Evolutionary conservation across 805 yeast species (phyloP), one percentile per base, ranked within the genome.

Genomic region (Pichia manshurica): DNA sequence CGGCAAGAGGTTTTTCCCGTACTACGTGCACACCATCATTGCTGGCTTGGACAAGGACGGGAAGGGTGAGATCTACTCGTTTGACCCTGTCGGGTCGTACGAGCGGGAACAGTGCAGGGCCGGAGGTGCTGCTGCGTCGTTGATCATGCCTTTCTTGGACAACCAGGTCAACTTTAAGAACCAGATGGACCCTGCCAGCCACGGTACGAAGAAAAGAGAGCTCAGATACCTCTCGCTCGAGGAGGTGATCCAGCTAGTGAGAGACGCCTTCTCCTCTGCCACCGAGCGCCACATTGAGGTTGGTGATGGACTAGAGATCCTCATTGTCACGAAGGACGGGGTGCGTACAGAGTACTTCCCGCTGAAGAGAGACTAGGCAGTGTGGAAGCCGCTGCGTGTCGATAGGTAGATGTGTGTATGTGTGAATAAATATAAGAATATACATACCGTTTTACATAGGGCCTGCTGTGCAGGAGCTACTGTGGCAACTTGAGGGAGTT

Each of bases 201-300:
- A 86, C 50, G 95, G 93, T 19, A 77, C 71, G 10, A 74, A 74
- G 48, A 82, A 79, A 65, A 81, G 69, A 63, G 77, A 75, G 37
- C 63, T 81, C 52, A 74, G 79, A 62, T 87, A 77, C 60, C 73
- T 93, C 62, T 66, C 74, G 36, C 74, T 89, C 56, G 96, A 88
- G 2, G 96, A 90, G 70, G 97, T 89, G 21, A 71, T 93, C 60
- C 77, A 81, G 57, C 72, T 93, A 54, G 97, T 93, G 34, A 83
- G 81, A 65, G 99, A 93, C 68, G 96, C 99, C 5, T 93, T 93
- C 64, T 75, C 88, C 20, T 88, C 96, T 8, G 99, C 96, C 19
- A 91, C 98, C 17, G 99, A 93, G 71, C 85, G 99, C 76, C 98
- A 93, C 68, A 93, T 93, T 58, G 95, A 90, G 57, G 98, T 93